Evolutionary conservation across 169 alveolate genomes (phyloP).

Genomic region (Eimeria acervulina): DNA sequence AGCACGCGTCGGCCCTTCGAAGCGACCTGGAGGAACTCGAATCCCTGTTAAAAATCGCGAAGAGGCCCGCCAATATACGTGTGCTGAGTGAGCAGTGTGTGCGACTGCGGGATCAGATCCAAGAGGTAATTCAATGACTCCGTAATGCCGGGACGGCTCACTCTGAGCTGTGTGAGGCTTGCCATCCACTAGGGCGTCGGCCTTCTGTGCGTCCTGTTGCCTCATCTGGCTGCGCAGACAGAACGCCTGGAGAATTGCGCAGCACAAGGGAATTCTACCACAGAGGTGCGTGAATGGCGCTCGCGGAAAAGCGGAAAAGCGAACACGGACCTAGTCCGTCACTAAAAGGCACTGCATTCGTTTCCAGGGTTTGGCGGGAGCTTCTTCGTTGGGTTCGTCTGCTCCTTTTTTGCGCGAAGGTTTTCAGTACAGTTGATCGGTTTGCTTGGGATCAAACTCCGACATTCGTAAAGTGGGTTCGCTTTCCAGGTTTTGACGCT

Average conservation of each 20-base stretch:
- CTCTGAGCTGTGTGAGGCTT: background rate
- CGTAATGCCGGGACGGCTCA: no score
- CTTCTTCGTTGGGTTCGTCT: background rate
- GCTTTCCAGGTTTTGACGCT: background rate
- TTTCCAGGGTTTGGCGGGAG: background rate
- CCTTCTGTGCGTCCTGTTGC: background rate
- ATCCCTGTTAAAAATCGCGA: constrained; percentile 16
- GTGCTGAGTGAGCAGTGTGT: constrained; percentile 23
- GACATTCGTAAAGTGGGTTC: constrained; percentile 59
- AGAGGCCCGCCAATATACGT: constrained; percentile 18
- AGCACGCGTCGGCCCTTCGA: constrained; percentile 4
- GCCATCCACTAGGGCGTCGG: background rate
- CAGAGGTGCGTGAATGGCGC: constrained; percentile 26
- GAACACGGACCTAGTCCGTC: background rate
- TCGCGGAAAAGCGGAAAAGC: background rate
- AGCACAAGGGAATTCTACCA: background rate
- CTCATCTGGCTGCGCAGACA: background rate
- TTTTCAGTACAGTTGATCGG: constrained; percentile 53
- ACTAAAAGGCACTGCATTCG: background rate
- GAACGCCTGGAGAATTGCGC: constrained; percentile 37
- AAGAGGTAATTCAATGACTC: constrained; percentile 9
- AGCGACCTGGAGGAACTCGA: constrained; percentile 68
- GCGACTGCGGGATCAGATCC: constrained; percentile 48
- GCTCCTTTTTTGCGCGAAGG: background rate
- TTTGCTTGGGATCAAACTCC: constrained; percentile 73